Evolutionary conservation across 495 filamentous ascomycete species (phyloP), one percentile per base, ranked within the genome.

Genomic region (Cudoniella acicularis): DNA sequence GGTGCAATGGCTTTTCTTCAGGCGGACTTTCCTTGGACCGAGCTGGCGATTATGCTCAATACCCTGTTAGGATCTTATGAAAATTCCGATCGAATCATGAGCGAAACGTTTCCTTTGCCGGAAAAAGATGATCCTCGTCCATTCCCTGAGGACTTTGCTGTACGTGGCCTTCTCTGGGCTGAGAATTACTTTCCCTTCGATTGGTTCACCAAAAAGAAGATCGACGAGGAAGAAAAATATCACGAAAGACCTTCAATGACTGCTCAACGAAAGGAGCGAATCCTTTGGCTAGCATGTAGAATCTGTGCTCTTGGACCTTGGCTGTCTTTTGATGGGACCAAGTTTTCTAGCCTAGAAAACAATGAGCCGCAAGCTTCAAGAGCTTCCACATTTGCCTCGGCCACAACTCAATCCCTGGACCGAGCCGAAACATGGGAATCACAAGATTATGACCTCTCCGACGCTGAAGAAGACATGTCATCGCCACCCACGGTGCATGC

Each of bases 121-220:
- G 77, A 83, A 62, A 73, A 82, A 1, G 78, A 82, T 48, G 78
- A 73, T 23, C 65, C 61, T 3, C 73, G 81, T 18, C 89, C 89
- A 10, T 67, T 96, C 0, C 86, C 90, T 0, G 93, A 97, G 61
- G 93, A 98, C 61, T 96, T 84, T 55, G 75, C 85, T 0, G 83
- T 94, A 52, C 81, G 87, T 6, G 93, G 92, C 0, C 81, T 91
- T 23, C 65, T 85, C 2, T 96, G 88, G 84, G 23, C 22, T 24
- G 48, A 50, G 25, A 8, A n/a, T 21, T 88, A 90, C 57, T 92
- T 85, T 54, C 89, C 89, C 0, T 59, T 73, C 0, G 68, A 75
- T 2, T 96, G 87, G 77, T 96, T 96, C 64, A 68, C 76, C 1
- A 77, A 80, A 48, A 79, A 83, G 11, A 79, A 79, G 56, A 79